Percentiles rank a stretch among this genome's conserved stretches.
These are phyloP conservation scores for Aspergillus arachidicola DNA, from an alignment of 2,329 filamentous ascomycete genomes.

Conservation along the genomic window DNA sequence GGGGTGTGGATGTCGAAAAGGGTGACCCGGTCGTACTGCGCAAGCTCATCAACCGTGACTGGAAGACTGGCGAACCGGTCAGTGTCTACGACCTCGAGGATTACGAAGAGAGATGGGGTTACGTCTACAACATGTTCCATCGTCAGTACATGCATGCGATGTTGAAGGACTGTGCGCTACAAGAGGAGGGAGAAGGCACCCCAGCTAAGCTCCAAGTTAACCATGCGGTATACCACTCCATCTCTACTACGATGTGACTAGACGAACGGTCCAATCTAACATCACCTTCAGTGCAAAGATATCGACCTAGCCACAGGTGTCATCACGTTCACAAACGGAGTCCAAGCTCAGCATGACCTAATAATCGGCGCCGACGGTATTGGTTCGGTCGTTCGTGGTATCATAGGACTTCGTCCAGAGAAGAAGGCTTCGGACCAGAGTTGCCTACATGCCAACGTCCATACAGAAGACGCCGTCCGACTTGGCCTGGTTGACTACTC, in stretches of 20 bases:
- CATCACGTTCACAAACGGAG: slow-evolving; percentile 59
- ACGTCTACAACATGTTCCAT: slow-evolving; percentile 71
- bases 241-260: too few relatives aligned
- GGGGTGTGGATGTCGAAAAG: slow-evolving; percentile 65
- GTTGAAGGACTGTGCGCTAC: slow-evolving; percentile 62
- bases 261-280: background rate
- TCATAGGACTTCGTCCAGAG: slow-evolving; percentile 64
- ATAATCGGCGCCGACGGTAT: slow-evolving; percentile 69
- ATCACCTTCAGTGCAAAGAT: slow-evolving; percentile 40
- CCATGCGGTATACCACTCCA: slow-evolving; percentile 46
- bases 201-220: slow-evolving; percentile 61
- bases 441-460: slow-evolving; percentile 68
- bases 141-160: slow-evolving; percentile 69
- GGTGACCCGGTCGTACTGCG: slow-evolving; percentile 67
- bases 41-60: slow-evolving; percentile 70
- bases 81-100: slow-evolving; percentile 66
- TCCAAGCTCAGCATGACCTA: slow-evolving; percentile 57
- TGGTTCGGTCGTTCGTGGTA: slow-evolving; percentile 63
- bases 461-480: slow-evolving; percentile 61
- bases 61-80: slow-evolving; percentile 67
- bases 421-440: slow-evolving; percentile 62
- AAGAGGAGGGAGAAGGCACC: slow-evolving; percentile 54
- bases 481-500: slow-evolving; percentile 67
- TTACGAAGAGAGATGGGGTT: slow-evolving; percentile 67
- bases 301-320: slow-evolving; percentile 56